Evolutionary conservation across 148 eudicot genomes (phyloP), one percentile per base, ranked within the genome.

Genomic region (Rhododendron mucronatum): DNA sequence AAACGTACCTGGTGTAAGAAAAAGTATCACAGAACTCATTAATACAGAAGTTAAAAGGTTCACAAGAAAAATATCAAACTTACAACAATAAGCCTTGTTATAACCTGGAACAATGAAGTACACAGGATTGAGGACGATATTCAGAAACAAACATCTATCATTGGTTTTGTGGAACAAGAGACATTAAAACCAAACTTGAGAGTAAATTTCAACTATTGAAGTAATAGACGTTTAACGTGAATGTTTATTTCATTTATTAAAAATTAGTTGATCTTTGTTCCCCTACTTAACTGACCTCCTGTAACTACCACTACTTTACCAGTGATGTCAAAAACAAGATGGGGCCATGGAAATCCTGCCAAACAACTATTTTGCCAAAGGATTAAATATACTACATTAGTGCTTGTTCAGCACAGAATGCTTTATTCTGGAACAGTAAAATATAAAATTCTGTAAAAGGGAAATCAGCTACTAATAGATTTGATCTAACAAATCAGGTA

Each of bases 1-100:
- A 77, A 91, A 91, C 71, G 92, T 91, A 89, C 92, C 92, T 91
- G 88, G 48, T 63, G 35, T 45, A 85, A 15, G 14, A 9, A 76
- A 83, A 45, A 57, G 37, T 81, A 33, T 55, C n/a, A 30, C 37
- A 81, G 47, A 57, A 37, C 44, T 28, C 41, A 3, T 51, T 15
- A 51, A 51, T 50, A 16, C 44, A 57, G 57, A 81, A 55, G 69
- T 37, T 81, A 81, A 57, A 18, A 57, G n/a, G 21, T 50, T 35
- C 37, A n/a, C 47, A 6, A 57, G 26, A 35, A 37, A 0, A 57
- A 7, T 2, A 55, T 63, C 47, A 81, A 37, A 30, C 12, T 48
- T 48, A 48, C 21, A 55, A 81, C 37, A 35, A 16, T 57, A 21
- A 57, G 69, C 28, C 71, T 35, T 2, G 4, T 35, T 10, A 16